Percentiles rank a stretch among this genome's conserved stretches.
phyloP scores from a whole-genome alignment of 1,284 basidiomycete species.

The Fomitopsis palustris region DNA sequence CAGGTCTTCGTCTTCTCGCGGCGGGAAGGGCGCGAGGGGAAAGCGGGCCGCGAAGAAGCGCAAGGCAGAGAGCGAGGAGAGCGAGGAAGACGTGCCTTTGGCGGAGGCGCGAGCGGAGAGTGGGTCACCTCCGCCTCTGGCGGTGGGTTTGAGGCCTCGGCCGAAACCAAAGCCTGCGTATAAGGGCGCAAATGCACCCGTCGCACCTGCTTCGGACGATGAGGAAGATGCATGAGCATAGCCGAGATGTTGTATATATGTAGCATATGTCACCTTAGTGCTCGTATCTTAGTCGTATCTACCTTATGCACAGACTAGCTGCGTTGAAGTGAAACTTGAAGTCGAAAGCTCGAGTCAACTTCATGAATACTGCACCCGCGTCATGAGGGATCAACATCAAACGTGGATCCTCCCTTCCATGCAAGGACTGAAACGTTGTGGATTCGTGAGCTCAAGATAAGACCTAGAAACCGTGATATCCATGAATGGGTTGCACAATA shows the following conservation, averaged over 20 bases:
- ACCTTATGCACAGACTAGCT: neutral
- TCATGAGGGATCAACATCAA: too few species aligned
- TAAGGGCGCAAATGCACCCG: constrained; percentile 7
- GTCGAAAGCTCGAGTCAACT: too few species aligned
- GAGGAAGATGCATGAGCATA: constrained; percentile 1
- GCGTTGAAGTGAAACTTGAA: too few species aligned
- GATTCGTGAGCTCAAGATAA: too few species aligned
- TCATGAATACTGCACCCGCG: too few species aligned
- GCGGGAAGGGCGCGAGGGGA: constrained; percentile 26
- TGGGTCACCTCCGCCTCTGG: constrained; percentile 18
- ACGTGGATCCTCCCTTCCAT: too few species aligned
- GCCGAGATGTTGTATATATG: neutral
- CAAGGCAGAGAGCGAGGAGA: constrained; percentile 12
- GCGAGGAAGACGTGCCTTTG: constrained; percentile 28
- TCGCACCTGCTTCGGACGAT: neutral
- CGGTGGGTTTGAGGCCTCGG: constrained; percentile 34
- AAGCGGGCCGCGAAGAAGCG: constrained; percentile 21
- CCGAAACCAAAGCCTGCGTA: constrained; percentile 31
- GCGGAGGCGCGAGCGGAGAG: constrained; percentile 7
- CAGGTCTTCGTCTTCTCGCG: constrained; percentile 12
- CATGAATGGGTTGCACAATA: too few species aligned
- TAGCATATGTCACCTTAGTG: neutral
- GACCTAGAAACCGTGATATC: too few species aligned
- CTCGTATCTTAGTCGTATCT: neutral
- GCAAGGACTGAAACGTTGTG: too few species aligned